A percentile compares a stretch with the other conserved stretches of the same genome.
These are phyloP conservation scores for Periconia sp. DNA, from an alignment of 2,329 filamentous ascomycete species.

Conservation along the genomic window DNA sequence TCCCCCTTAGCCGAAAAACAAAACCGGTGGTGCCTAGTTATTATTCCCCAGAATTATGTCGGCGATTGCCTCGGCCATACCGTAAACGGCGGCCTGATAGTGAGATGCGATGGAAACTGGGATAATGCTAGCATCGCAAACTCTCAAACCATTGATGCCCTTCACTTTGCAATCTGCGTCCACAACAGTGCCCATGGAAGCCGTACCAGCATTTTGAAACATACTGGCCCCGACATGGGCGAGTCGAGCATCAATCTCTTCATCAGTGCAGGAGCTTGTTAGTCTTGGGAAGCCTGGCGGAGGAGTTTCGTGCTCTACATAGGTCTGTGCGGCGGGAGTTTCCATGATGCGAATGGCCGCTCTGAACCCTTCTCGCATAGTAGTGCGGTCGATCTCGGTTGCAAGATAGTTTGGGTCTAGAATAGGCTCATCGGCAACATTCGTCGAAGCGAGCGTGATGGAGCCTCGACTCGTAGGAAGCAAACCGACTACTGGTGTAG, in stretches of 20 bases:
- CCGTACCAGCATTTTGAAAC: constrained; percentile 15
- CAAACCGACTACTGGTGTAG: constrained; percentile 2
- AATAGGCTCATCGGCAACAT: constrained; percentile 50
- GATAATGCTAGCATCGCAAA: constrained; percentile 31
- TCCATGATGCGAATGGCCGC: constrained; percentile 42
- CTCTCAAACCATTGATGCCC: constrained; percentile 35
- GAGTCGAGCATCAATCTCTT: constrained; percentile 27
- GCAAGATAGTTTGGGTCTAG: constrained; percentile 55
- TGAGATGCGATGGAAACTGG: constrained; percentile 9
- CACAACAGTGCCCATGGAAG: constrained; percentile 18
- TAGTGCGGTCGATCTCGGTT: constrained; percentile 51
- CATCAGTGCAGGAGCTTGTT: constrained; percentile 18
- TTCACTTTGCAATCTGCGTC: constrained; percentile 17
- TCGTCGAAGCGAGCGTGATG: constrained; percentile 53
- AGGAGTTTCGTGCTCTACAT: constrained; percentile 15
- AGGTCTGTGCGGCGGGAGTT: constrained; percentile 1
- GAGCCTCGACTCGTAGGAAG: constrained; percentile 44
- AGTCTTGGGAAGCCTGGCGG: constrained; percentile 11
- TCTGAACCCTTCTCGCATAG: constrained; percentile 51
- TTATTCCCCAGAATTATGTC: constrained; percentile 7
- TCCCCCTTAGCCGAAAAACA: too few relatives aligned
- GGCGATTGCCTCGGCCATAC: constrained; percentile 13
- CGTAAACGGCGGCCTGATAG: constrained; percentile 14
- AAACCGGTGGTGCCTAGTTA: too few relatives aligned
- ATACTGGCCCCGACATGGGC: background rate